Conservation (phyloP, 805 yeast genomes). For the Wickerhamiella domercqiae region DNA sequence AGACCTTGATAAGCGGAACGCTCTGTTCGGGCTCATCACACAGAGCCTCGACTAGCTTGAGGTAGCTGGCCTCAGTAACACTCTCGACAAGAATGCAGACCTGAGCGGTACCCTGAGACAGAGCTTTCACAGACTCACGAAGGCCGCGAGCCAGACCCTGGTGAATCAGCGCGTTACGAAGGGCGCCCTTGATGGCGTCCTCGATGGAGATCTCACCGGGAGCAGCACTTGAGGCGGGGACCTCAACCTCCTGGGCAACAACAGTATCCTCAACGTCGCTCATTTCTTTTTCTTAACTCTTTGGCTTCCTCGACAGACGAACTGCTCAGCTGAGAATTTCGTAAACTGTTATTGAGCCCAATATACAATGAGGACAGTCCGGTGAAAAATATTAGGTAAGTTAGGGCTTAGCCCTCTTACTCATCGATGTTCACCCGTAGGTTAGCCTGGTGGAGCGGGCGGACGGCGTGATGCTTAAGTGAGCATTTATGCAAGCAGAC, state of each 20-base stretch:
- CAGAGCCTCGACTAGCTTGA: slow-evolving; percentile 96
- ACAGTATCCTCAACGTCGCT: slow-evolving; percentile 87
- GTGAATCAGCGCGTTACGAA: slow-evolving; percentile 94
- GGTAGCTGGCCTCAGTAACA: slow-evolving; percentile 93
- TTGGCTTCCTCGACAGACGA: slow-evolving; percentile 20
- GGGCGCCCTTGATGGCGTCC: slow-evolving; percentile 95
- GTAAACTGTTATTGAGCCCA: neutral
- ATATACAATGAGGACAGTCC: no score
- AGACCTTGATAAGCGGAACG: slow-evolving; percentile 96
- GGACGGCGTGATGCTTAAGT: no score
- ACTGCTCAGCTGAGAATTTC: slow-evolving; percentile 21
- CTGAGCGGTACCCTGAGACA: slow-evolving; percentile 94
- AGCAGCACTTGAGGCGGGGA: slow-evolving; percentile 63
- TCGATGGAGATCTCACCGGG: slow-evolving; percentile 87
- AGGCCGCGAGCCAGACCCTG: slow-evolving; percentile 99
- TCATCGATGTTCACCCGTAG: no score
- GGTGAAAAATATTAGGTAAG: no score
- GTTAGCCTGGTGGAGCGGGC: no score
- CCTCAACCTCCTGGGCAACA: slow-evolving; percentile 58
- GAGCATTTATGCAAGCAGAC: no score
- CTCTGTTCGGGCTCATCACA: slow-evolving; percentile 94
- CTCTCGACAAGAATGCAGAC: slow-evolving; percentile 95
- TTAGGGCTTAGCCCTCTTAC: no score
- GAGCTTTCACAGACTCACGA: slow-evolving; percentile 99
- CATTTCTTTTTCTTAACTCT: slow-evolving; percentile 23